A percentile compares a stretch with the other conserved stretches of the same genome.
Conservation (phyloP, 1,284 basidiomycete species). For the Apiotrichum gamsii region DNA sequence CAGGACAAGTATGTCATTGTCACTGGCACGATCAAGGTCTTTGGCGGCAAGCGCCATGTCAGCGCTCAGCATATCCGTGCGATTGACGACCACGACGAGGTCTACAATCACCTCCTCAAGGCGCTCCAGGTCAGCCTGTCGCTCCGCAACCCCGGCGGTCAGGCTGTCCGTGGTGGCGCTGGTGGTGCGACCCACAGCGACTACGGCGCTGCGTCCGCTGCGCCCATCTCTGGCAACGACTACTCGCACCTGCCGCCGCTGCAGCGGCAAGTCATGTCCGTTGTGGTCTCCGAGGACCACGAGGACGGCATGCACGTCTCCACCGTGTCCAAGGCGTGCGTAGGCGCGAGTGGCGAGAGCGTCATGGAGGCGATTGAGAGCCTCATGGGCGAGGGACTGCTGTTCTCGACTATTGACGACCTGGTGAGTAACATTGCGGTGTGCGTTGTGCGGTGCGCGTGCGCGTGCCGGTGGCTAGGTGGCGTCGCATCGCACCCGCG, state of each 20-base stretch:
- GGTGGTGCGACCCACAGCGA: slow-evolving; percentile 23
- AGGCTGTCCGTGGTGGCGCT: slow-evolving; percentile 1
- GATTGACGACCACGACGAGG: slow-evolving; percentile 68
- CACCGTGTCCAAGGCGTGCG: slow-evolving; percentile 50
- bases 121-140: slow-evolving; percentile 52
- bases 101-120: slow-evolving; percentile 70
- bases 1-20: slow-evolving; percentile 76
- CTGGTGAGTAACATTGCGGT: slow-evolving; percentile 29
- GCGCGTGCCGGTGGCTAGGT: too few species aligned
- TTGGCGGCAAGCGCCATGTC: slow-evolving; percentile 75
- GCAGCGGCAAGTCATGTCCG: slow-evolving; percentile 61
- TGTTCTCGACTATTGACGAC: slow-evolving; percentile 66
- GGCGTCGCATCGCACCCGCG: too few species aligned
- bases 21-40: slow-evolving; percentile 81
- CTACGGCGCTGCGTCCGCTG: slow-evolving; percentile 22
- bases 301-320: slow-evolving; percentile 61
- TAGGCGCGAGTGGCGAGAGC: slow-evolving; percentile 23
- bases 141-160: slow-evolving; percentile 48
- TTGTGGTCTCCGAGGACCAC: slow-evolving; percentile 50
- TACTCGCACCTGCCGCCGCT: slow-evolving; percentile 58
- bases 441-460: too few species aligned
- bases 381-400: slow-evolving; percentile 61
- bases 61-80: slow-evolving; percentile 67
- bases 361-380: slow-evolving; percentile 59
- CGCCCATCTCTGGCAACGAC: slow-evolving; percentile 9